phyloP scores from a whole-genome alignment of 179 eudicot genomes.

The Spinacia oleracea region DNA sequence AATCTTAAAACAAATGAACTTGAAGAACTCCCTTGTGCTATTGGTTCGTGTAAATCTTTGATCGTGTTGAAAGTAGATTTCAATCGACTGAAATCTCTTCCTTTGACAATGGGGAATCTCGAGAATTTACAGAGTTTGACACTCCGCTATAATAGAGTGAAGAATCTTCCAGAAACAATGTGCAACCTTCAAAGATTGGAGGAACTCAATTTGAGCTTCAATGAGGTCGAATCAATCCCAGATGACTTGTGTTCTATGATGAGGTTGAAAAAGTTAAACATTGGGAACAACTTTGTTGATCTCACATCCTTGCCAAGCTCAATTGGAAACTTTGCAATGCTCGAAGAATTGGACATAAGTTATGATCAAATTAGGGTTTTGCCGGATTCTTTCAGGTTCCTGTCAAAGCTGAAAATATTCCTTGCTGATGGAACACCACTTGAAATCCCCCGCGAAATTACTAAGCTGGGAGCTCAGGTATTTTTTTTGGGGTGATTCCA shows the following conservation, averaged over 20 bases:
- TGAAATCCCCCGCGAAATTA: slow-evolving; percentile 55
- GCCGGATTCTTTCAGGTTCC: slow-evolving; percentile 62
- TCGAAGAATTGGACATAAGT: slow-evolving; percentile 70
- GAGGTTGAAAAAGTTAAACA: slow-evolving; percentile 48
- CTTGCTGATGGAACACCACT: slow-evolving; percentile 70
- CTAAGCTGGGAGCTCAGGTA: slow-evolving; percentile 70
- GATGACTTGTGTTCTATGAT: slow-evolving; percentile 54
- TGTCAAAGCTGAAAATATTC: slow-evolving; percentile 52
- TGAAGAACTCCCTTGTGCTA: slow-evolving; percentile 59
- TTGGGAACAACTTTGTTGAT: slow-evolving; percentile 76
- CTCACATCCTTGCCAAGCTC: slow-evolving; percentile 58
- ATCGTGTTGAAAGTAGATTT: slow-evolving; percentile 65
- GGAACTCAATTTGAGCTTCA: slow-evolving; percentile 68
- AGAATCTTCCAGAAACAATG: slow-evolving; percentile 57
- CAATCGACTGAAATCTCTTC: slow-evolving; percentile 60
- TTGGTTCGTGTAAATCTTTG: slow-evolving; percentile 60
- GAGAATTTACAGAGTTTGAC: slow-evolving; percentile 46
- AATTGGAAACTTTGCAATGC: slow-evolving; percentile 62
- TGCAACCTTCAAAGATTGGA: slow-evolving; percentile 44
- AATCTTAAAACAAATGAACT: slow-evolving; percentile 58
- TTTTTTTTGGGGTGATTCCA: no score
- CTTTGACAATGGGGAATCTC: slow-evolving; percentile 65
- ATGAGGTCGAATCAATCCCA: slow-evolving; percentile 62
- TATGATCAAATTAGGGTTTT: slow-evolving; percentile 60
- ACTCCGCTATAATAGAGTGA: slow-evolving; percentile 57